Conservation (phyloP, 768 basidiomycete species). For the Psilocybe cyanescens region DNA sequence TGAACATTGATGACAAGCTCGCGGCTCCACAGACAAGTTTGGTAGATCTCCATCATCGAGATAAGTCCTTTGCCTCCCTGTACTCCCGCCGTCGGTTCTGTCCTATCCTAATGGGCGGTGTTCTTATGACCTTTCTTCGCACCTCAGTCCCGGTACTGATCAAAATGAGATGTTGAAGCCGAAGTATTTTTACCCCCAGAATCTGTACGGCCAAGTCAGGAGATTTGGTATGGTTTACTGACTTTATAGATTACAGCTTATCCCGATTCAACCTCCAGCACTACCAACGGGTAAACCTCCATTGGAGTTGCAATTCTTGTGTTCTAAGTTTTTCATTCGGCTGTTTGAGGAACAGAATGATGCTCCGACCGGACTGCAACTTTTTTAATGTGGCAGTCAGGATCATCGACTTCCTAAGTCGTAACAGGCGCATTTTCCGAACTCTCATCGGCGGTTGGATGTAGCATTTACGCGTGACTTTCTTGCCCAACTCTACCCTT, state of each 20-base stretch:
- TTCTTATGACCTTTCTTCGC: constrained; percentile 11
- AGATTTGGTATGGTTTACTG: background rate
- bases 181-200: constrained; percentile 2
- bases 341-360: constrained; percentile 14
- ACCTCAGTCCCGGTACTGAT: background rate
- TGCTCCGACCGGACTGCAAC: constrained; percentile 1
- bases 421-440: constrained; percentile 1
- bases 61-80: background rate
- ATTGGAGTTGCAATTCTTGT: background rate
- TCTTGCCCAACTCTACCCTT: constrained; percentile 1
- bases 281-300: constrained; percentile 4
- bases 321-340: constrained; percentile 9
- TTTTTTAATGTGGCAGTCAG: background rate
- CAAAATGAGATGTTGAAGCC: background rate
- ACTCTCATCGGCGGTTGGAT: background rate
- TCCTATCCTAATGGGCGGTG: constrained; percentile 5
- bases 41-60: constrained; percentile 1
- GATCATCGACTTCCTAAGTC: constrained; percentile 11
- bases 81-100: constrained; percentile 1
- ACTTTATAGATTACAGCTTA: background rate
- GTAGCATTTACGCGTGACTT: background rate
- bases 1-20: background rate
- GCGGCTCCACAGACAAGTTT: background rate
- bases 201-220: background rate
- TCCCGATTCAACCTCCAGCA: background rate